Percentiles rank a stretch among this genome's conserved stretches.
phyloP scores from a whole-genome alignment of 164 flowering plant species.

The Nelumbo lutea region DNA sequence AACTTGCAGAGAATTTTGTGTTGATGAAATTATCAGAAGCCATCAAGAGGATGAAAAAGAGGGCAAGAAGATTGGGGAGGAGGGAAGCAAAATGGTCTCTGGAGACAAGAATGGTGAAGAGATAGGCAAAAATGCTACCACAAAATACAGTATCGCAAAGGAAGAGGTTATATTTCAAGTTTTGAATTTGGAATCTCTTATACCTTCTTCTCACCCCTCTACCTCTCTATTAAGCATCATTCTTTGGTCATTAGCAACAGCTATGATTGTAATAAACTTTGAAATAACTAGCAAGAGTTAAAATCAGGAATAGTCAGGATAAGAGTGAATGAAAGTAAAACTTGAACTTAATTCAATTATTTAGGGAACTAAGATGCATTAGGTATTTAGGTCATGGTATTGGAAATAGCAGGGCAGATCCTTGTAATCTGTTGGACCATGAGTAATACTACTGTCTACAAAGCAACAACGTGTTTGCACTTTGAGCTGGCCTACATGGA shows the following conservation, averaged over 20 bases:
- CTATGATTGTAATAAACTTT: background rate
- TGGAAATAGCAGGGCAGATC: no score
- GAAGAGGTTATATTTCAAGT: constrained; percentile 18
- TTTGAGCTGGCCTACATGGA: background rate
- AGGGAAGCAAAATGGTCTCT: constrained; percentile 4
- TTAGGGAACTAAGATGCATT: no score
- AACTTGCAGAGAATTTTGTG: no score
- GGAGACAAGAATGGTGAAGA: constrained; percentile 3
- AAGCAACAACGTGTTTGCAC: no score
- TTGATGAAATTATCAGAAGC: background rate
- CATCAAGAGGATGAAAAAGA: no score
- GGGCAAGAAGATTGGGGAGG: background rate
- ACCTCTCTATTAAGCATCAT: background rate
- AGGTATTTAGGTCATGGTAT: no score
- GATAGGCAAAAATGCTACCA: background rate
- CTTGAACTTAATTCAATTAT: no score
- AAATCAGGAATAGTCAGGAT: background rate
- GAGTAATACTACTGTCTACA: background rate
- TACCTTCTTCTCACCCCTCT: background rate
- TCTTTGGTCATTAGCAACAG: no score
- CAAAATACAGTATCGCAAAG: background rate
- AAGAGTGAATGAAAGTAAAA: background rate
- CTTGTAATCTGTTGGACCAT: background rate
- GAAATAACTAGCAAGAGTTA: background rate
- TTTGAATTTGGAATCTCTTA: background rate